Percentiles rank a stretch among this genome's conserved stretches.
phyloP scores from a whole-genome alignment of 345 rosid species.

The Linum tenue region DNA sequence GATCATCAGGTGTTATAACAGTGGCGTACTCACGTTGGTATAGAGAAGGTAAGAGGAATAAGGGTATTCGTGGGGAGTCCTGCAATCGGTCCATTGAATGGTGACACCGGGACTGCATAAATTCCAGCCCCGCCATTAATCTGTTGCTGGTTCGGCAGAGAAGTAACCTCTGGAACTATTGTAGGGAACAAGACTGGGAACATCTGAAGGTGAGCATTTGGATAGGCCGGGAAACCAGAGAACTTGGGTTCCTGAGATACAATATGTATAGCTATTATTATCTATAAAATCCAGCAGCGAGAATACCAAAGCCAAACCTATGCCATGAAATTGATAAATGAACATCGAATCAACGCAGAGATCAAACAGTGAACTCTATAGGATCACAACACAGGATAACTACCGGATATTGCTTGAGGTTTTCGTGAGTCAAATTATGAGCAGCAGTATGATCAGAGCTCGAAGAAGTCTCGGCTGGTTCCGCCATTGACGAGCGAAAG shows the following conservation, averaged over 20 bases:
- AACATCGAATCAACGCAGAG: neutral
- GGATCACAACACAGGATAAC: neutral
- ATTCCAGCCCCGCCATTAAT: conserved; percentile 67
- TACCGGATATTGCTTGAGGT: neutral
- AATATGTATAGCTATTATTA: neutral
- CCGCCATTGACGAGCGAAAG: neutral
- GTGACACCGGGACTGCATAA: conserved; percentile 72
- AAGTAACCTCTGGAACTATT: conserved; percentile 33
- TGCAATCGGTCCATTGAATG: conserved; percentile 43
- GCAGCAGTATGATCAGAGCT: neutral
- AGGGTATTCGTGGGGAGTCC: conserved; percentile 67
- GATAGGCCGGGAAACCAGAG: conserved; percentile 20
- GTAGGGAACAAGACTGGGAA: conserved; percentile 55
- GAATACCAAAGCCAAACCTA: too few relatives aligned
- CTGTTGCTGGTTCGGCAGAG: conserved; percentile 50
- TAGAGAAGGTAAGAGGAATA: conserved; percentile 78
- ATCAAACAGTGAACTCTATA: too few relatives aligned
- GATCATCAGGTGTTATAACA: neutral
- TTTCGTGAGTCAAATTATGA: neutral
- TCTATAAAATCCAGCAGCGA: neutral
- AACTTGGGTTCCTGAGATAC: neutral
- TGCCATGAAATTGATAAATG: neutral
- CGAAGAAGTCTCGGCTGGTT: neutral
- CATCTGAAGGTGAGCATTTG: conserved; percentile 45
- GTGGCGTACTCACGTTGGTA: conserved; percentile 66